Base-by-base conservation (phyloP, 805 yeast species). In the Candida patagonica region DNA sequence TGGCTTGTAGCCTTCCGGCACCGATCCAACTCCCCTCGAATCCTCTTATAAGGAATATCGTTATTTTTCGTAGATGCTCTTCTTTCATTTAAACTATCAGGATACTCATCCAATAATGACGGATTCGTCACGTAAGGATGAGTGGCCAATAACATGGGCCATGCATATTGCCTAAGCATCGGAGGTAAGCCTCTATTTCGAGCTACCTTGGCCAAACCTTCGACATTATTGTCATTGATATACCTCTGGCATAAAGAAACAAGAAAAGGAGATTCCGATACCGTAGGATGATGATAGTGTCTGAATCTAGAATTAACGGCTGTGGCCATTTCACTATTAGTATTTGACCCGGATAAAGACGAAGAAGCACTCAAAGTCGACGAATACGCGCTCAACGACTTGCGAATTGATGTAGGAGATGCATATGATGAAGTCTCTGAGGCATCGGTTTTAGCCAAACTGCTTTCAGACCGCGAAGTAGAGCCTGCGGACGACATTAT, bases 141-240 rank as follows among this genome's bases (percentile, higher is more conserved):
- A 51, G 76, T 76, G 49, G 78, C 78, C 42, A 88, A 60, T 37
- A 88, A 59, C 3, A 84, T 61, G 1, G 96, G 95, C 96, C 96
- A 88, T 6, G 84, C 81, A 42, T 71, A 66, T 48, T 75, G 76
- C 44, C 97, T 69, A 40, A 86, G 65, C 42, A 76, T 71, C 1
- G 94, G 89, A 1, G 96, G 96, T 21, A 87, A 67, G 2, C 97
- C 96, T 42, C 76, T 66, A 48, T 80, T 87, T 46, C 95, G 70
- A 4, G 95, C 89, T 5, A 88, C 60, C 47, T 76, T 65, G 1
- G 96, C 94, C 35, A 88, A 61, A 0, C 87, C 84, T 35, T 78
- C 76, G 42, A 78, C 78, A 53, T 88, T 82, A 42, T 73, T 74
- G 13, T 68, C 66, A 35, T 62, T 64, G 4, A 87, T 58, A 50